Conservation (phyloP, 805 yeast species). For the Myxozyma sirexii region DNA sequence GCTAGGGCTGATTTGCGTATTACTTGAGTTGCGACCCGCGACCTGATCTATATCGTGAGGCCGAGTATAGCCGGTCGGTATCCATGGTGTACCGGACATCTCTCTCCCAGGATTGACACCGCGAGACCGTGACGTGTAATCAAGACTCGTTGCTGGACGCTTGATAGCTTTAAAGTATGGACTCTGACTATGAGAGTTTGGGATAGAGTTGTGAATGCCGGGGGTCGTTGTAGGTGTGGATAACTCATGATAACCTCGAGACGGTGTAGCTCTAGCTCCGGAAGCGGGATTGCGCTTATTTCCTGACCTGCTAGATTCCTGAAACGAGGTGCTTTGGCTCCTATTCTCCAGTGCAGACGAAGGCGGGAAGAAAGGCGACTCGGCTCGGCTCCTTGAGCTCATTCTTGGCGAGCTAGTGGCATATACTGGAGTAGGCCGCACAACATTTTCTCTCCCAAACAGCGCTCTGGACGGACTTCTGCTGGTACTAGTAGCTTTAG, state of each 20-base stretch:
- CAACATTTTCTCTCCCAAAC: constrained; percentile 2
- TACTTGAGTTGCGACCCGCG: background rate
- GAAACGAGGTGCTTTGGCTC: no score
- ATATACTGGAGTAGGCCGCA: constrained; percentile 3
- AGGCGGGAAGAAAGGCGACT: background rate
- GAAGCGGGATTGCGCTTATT: background rate
- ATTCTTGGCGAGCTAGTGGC: background rate
- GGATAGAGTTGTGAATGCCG: background rate
- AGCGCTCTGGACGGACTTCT: constrained; percentile 7
- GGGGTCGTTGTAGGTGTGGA: background rate
- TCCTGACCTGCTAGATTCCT: no score
- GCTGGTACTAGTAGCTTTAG: background rate
- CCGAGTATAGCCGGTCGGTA: background rate
- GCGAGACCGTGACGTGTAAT: background rate
- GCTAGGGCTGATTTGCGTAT: no score
- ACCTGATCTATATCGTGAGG: background rate
- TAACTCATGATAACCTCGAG: no score
- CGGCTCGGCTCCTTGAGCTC: background rate
- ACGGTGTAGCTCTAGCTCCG: background rate
- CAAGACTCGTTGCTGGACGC: constrained; percentile 3
- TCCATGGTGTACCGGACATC: background rate
- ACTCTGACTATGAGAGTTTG: background rate
- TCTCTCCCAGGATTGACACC: background rate
- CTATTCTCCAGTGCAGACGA: background rate
- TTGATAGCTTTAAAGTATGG: background rate